Evolutionary conservation across 768 basidiomycete genomes (phyloP).

Genomic region (Psilocybe azurescens): DNA sequence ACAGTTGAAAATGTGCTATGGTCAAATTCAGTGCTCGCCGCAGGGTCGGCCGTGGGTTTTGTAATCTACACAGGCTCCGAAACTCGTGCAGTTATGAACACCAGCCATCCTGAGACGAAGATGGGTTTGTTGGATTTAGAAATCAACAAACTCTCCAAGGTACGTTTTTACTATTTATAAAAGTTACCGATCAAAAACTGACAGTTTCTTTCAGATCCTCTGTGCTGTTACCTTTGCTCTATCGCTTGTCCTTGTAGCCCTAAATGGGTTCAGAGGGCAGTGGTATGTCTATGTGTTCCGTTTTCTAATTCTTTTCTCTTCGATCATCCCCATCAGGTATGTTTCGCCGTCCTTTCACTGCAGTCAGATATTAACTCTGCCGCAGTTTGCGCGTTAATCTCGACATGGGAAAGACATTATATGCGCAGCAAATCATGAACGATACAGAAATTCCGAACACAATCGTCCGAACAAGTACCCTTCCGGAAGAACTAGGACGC

Average conservation of each 20-base stretch:
- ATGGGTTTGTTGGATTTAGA: slow-evolving; percentile 91
- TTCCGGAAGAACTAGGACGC: slow-evolving; percentile 95
- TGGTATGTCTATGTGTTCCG: slow-evolving; percentile 98
- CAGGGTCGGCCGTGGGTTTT: slow-evolving; percentile 91
- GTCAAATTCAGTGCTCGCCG: slow-evolving; percentile 97
- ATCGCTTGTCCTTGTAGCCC: slow-evolving; percentile 88
- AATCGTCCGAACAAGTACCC: slow-evolving; percentile 95
- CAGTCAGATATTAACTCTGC: background rate
- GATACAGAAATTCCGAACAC: slow-evolving; percentile 93
- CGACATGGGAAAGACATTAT: slow-evolving; percentile 99
- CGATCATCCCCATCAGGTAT: slow-evolving; percentile 98
- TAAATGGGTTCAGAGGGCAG: slow-evolving; percentile 94
- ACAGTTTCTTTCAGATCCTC: slow-evolving; percentile 67
- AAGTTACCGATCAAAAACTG: background rate
- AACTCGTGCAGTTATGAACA: slow-evolving; percentile 98
- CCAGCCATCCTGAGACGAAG: slow-evolving; percentile 95
- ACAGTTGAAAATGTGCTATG: slow-evolving; percentile 96
- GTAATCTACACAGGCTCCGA: slow-evolving; percentile 95
- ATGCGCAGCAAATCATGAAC: slow-evolving; percentile 93
- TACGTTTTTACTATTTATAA: slow-evolving; percentile 44
- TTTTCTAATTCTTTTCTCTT: slow-evolving; percentile 97
- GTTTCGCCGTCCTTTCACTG: slow-evolving; percentile 26
- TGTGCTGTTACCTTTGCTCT: slow-evolving; percentile 93
- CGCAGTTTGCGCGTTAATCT: slow-evolving; percentile 95
- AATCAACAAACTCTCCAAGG: slow-evolving; percentile 96